Evolutionary conservation across 495 filamentous ascomycete species (phyloP), one percentile per base, ranked within the genome.

Genomic region (Venustampulla echinocandica): DNA sequence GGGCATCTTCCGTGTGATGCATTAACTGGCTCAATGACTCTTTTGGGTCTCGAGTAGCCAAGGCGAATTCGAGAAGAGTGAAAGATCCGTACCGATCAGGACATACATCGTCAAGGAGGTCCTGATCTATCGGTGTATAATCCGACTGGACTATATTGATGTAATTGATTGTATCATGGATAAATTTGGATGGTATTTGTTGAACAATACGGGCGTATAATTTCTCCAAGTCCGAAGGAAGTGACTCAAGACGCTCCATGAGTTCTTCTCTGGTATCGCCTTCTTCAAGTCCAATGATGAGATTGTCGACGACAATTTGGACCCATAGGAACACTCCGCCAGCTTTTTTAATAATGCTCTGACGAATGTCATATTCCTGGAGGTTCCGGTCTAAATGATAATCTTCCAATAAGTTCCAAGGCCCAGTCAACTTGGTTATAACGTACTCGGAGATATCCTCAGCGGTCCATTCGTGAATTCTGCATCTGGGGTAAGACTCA

Each of bases 391-490:
- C n/a, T n/a, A n/a, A n/a, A n/a, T n/a, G n/a, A n/a, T n/a, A n/a
- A n/a, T n/a, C n/a, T n/a, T n/a, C n/a, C n/a, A n/a, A n/a, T n/a
- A n/a, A n/a, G n/a, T n/a, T 23, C 25, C 42, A 10, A 33, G 42
- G 18, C 13, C 18, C 24, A 27, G 24, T 27, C 24, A 44, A 44
- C 19, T 51, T 56, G 0, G 36, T 27, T 34, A 11, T 22, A 24
- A 49, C 28, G 23, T 62, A 62, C 1, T 28, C 18, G 14, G 15
- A 34, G 4, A 63, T 63, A 47, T 61, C 54, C 11, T 23, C 36
- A 0, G 18, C 9, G 2, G 48, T 63, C 11, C 59, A 43, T 32
- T 61, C 50, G n/a, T 63, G 58, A 18, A 63, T 47, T 10, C 45
- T 39, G 20, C 45, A 47, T 23, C 14, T 2, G 28, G 22, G 45